Base-by-base conservation (phyloP, 2,329 filamentous ascomycete species). In the Claviceps sp. region DNA sequence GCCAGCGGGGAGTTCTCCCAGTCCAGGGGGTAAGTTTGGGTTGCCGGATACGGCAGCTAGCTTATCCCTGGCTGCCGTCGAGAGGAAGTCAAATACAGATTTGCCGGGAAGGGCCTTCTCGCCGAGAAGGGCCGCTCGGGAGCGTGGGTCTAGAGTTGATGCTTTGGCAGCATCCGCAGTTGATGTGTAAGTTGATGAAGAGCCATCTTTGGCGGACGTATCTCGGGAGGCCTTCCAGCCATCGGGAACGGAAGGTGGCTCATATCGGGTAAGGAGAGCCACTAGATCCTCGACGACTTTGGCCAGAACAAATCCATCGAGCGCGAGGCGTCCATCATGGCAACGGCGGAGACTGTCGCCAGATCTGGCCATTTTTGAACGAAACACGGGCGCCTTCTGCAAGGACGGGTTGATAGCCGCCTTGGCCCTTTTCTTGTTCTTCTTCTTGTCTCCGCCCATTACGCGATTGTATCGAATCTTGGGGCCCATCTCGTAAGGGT, bases 21-120 rank as follows among this genome's bases (percentile, higher is more conserved):
- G 72, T 0, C 85, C 93, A 7, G 81, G 79, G 0, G 93, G 93
- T 2, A 98, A 77, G 61, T 91, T 79, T 2, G 69, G 68, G 53
- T 82, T 88, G 1, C 90, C 90, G 2, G 88, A 88, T 1, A 82
- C 82, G 11, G 80, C 75, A 3, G 78, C 88, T 45, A 98, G 77
- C 26, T 84, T 81, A 50, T 91, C 84, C 55, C 93, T 82, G 3
- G 86, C 81, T 37, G 85, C 78, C 0, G 87, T 75, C 0, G 86
- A 86, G 57, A 98, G 77, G 66, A 86, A 98, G 67, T 97, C 90
- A 65, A 97, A 98, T 2, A 98, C 83, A 0, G 93, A 97, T 70
- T 97, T 96, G 0, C 88, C 88, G 0, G 90, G 90, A 0, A 97
- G 72, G 38, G 60, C 56, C 41, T 79, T 74, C 69, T 96, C 91